These are phyloP conservation scores for Chrysosphaeria jannelii DNA, from an alignment of 2,329 filamentous ascomycete genomes.

Conservation along the genomic window DNA sequence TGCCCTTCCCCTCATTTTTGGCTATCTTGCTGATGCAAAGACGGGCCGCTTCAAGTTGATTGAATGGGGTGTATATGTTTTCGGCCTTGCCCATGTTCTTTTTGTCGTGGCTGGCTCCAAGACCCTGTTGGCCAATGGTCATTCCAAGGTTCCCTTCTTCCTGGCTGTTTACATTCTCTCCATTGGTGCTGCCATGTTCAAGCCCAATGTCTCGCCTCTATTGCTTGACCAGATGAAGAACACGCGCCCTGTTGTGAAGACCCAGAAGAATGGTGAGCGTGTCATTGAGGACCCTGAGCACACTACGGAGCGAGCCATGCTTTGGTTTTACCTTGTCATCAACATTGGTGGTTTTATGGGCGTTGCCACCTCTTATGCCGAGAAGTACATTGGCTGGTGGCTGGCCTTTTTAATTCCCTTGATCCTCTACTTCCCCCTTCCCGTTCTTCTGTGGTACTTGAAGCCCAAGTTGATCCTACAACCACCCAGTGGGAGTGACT, in stretches of 20 bases:
- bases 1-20: conserved; percentile 24
- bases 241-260: conserved; percentile 21
- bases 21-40: conserved; percentile 21
- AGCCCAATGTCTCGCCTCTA: conserved; percentile 33
- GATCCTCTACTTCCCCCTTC: conserved; percentile 23
- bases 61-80: conserved; percentile 24
- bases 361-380: conserved; percentile 28
- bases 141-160: conserved; percentile 19
- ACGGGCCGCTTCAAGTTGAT: conserved; percentile 41
- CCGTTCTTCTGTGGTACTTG: conserved; percentile 21
- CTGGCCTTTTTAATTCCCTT: conserved; percentile 24
- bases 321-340: conserved; percentile 34
- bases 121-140: not conserved
- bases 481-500: too few species aligned
- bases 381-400: conserved; percentile 34
- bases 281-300: conserved; percentile 34
- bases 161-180: conserved; percentile 28
- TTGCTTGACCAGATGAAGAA: conserved; percentile 34
- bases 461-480: conserved; percentile 12
- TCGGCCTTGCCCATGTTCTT: conserved; percentile 14
- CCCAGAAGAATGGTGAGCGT: conserved; percentile 22
- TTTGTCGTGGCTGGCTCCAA: conserved; percentile 1
- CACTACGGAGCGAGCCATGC: conserved; percentile 31
- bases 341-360: conserved; percentile 24
- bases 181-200: conserved; percentile 45